Base-by-base conservation (phyloP, 148 eudicot species). In the Pharnaceum exiguum region DNA sequence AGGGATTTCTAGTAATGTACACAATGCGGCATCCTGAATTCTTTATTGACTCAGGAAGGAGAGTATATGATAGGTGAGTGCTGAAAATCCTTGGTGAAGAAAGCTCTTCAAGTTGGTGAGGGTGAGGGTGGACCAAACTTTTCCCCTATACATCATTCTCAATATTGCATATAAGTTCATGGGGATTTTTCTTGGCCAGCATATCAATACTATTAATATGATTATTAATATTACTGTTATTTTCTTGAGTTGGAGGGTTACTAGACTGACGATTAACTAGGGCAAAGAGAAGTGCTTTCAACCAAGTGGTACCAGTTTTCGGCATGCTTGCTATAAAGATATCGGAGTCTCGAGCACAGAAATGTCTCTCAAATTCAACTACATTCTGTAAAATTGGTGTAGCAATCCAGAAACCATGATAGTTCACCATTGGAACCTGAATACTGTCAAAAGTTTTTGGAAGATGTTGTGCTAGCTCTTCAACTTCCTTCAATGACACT, bases 1-100 rank as follows among this genome's bases (percentile, higher is more conserved):
- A 44, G 2, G 62, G 62, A 31, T 58, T 58, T 43, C 62, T 25
- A 43, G 62, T 40, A 26, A 57, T 57, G 45, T 26, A 40, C 24
- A 57, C 26, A 17, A 57, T 43, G 11, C 31, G 45, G 44, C 62
- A 58, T 11, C 15, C 29, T 0, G 62, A 58, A 1, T 26, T 5
- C 32, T 18, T 43, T 0, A 58, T 58, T 4, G 62, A 58, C 23
- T 58, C 51, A 4, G 62, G 62, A 19, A 43, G 32, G 1, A 51
- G 29, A 12, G 46, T 38, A 5, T 58, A 58, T 0, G 62, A 51
- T 15, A 58, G 4, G 31, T 58, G 62, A 10, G 37, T 43, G 32
- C 29, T 19, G 12, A 58, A 40, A 58, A 58, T 49, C 13, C 62
- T 27, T 21, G 62, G 62, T 4, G 62, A 43, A 17, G 51, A 11